Evolutionary conservation across 1,139 yeast genomes (phyloP).

Genomic region (Diutina ranongensis): DNA sequence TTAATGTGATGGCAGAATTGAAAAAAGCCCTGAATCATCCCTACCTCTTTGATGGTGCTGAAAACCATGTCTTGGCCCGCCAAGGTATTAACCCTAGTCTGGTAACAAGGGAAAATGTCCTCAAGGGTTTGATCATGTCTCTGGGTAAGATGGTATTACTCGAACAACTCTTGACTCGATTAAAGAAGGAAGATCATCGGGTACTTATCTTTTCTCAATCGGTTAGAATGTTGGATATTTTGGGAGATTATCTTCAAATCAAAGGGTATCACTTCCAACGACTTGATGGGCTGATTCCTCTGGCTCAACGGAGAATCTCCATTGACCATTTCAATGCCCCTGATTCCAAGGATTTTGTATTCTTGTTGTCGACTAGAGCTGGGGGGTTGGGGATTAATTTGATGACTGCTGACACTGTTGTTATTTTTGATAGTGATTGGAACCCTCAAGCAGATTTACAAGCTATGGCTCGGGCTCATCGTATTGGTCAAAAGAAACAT

Average conservation of each 20-base stretch:
- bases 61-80: slow-evolving; percentile 62
- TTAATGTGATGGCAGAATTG: slow-evolving; percentile 89
- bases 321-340: slow-evolving; percentile 96
- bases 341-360: slow-evolving; percentile 85
- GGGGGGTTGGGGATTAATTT: slow-evolving; percentile 97
- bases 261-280: slow-evolving; percentile 90
- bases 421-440: slow-evolving; percentile 97
- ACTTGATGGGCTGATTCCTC: slow-evolving; percentile 93
- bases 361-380: slow-evolving; percentile 87
- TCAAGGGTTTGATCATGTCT: slow-evolving; percentile 91
- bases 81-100: slow-evolving; percentile 18
- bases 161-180: slow-evolving; percentile 75
- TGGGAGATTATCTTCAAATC: slow-evolving; percentile 85
- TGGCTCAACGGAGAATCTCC: slow-evolving; percentile 84
- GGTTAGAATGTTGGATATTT: slow-evolving; percentile 92
- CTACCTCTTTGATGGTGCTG: slow-evolving; percentile 88
- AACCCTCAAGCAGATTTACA: slow-evolving; percentile 77
- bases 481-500: slow-evolving; percentile 97
- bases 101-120: slow-evolving; percentile 58
- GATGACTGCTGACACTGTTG: slow-evolving; percentile 98
- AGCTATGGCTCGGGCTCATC: slow-evolving; percentile 99
- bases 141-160: slow-evolving; percentile 96
- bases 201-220: slow-evolving; percentile 91
- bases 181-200: slow-evolving; percentile 89
- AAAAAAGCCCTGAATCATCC: slow-evolving; percentile 98